Base-by-base conservation (phyloP, 352 stramenopile species). In the Phytophthora hibernalis region DNA sequence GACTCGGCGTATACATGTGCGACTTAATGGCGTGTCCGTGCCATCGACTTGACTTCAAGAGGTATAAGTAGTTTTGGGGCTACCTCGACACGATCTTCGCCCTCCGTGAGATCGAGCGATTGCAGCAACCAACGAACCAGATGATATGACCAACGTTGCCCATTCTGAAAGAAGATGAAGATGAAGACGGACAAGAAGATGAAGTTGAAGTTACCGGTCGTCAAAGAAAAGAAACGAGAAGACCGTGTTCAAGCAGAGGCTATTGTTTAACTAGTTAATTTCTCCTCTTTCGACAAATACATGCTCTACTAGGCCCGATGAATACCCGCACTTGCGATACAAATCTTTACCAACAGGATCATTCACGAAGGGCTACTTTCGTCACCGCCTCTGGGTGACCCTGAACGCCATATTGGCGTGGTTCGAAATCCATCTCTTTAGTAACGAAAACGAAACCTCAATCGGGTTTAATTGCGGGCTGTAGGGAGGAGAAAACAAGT, bases 401-500 rank as follows among this genome's bases (percentile, higher is more conserved):
- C 55, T 50, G 48, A 73, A 68, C 10, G 53, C 58, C 13, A 68
- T 45, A 16, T 28, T 31, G 0, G 45, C 57, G 15, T 73, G 58
- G 2, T 45, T 16, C 3, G 61, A n/a, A 10, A 73, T 45, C 58
- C 52, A 73, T 16, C 52, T 18, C n/a, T 68, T 68, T 3, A 68
- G 45, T 3, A 61, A 40, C 12, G 45, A 45, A 21, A 73, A 61
- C 3, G 42, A 48, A n/a, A 72, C 12, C 26, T 72, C 52, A 30
- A 68, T 68, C 10, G 65, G 57, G 28, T 50, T 64, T 3, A 68
- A 30, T 21, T 72, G 42, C 5, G 57, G 57, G 12, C 22, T 68
- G 18, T 72, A 64, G 6, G 65, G 65, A 24, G 28, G 54, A 1
- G 64, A 38, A 21, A 64, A 72, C 64, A 11, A 70, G 35, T 2